Evolutionary conservation across 345 rosid species (phyloP).

Genomic region (Eucalyptus microcorys): DNA sequence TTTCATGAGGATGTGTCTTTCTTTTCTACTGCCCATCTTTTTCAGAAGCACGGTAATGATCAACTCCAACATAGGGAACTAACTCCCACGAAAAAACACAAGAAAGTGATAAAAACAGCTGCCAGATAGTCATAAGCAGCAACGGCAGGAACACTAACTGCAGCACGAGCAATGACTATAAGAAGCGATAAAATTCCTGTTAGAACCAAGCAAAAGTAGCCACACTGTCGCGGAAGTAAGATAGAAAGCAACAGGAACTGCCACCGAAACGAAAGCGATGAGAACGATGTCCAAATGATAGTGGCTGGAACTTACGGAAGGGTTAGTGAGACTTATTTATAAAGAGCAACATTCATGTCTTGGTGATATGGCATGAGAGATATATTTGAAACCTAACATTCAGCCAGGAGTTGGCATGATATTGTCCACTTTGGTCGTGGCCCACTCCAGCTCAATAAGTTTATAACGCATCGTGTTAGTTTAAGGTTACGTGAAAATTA

Average conservation of each 20-base stretch:
- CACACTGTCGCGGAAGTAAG: not conserved
- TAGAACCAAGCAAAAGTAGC: not conserved
- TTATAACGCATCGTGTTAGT: not conserved
- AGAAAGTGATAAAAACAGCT: not conserved
- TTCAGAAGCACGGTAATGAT: not conserved
- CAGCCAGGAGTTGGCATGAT: not conserved
- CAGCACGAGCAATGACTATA: not conserved
- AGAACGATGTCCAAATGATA: not conserved
- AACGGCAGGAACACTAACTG: not conserved
- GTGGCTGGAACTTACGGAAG: not conserved
- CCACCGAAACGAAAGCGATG: not conserved
- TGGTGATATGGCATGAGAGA: not conserved
- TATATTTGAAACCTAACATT: not conserved
- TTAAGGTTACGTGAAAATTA: not conserved
- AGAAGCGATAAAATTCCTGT: not conserved
- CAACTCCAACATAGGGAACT: not conserved
- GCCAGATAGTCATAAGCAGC: not conserved
- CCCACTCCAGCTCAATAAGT: not conserved
- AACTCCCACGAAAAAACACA: not conserved
- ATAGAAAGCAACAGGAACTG: not conserved
- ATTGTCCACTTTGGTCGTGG: not conserved
- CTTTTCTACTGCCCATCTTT: not conserved
- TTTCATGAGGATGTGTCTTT: not conserved
- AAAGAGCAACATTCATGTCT: not conserved
- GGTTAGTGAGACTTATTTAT: not conserved